Base-by-base conservation (phyloP, 2,329 filamentous ascomycete genomes). In the Magnaporthales sp. region DNA sequence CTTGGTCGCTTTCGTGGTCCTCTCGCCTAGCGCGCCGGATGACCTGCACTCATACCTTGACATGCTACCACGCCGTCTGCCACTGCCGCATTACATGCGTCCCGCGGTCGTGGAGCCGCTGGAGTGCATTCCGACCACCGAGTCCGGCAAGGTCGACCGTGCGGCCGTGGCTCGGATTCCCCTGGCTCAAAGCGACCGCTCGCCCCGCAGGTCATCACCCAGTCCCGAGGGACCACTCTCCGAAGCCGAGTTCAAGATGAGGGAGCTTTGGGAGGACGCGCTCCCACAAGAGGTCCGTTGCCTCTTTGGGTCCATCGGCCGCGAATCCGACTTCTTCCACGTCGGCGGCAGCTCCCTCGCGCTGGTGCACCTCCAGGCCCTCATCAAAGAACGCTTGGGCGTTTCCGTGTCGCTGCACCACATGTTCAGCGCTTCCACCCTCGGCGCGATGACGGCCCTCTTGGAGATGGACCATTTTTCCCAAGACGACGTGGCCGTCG, bases 391-490 rank as follows among this genome's bases (percentile, higher is more conserved):
- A 1, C 38, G 31, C 0, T 78, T 83, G 64, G 66, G 69, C 0
- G 71, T 76, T 5, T 62, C 61, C 1, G 9, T 81, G 0, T 68
- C 70, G 0, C 70, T 84, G 0, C n/a, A 71, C 1, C 69, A 80
- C 0, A 71, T 84, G 0, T 76, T 81, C 60, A 68, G 74, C 2
- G 66, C 70, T 1, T 79, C 73, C 67, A 79, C 77, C 0, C 73
- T 84, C 1, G 70, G 71, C 0, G 60, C 58, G 1, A 81, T 84
- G 79, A 77, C 80, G 30, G 9, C 30, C 30, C 30, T 31, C 30
- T 4, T 31, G 5, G 5, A 31, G 5, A 31, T 31, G 30, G 30
- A 31, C 30, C 5, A 31, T 9, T 31, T 9, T 4, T 5, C 30
- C 5, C 30, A 31, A 5, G 5, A 9, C 9, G 30, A 31, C 9